Percentiles rank a stretch among this genome's conserved stretches.
phyloP scores from a whole-genome alignment of 257 asterid species.

The Solanum chilense region DNA sequence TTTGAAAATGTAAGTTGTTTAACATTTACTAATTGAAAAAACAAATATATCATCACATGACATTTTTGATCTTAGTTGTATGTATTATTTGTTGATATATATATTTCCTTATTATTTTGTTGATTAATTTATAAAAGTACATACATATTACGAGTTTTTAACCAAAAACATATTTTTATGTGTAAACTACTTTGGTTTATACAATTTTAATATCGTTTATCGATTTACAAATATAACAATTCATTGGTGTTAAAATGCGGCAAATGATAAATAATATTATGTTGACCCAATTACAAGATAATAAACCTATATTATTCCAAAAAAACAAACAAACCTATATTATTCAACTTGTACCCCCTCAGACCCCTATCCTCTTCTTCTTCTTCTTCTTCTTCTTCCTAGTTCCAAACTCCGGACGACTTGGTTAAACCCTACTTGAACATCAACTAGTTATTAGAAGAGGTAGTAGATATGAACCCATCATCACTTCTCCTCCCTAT shows the following conservation, averaged over 20 bases:
- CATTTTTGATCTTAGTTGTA: background rate
- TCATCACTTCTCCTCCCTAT: slow-evolving; percentile 44
- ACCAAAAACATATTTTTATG: no score
- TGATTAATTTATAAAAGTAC: background rate
- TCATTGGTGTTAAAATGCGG: background rate
- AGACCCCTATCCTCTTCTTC: background rate
- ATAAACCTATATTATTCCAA: background rate
- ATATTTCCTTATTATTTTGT: background rate
- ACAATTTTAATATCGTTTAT: background rate
- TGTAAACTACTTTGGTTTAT: background rate
- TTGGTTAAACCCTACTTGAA: slow-evolving; percentile 2
- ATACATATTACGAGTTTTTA: no score
- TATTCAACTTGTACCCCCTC: background rate
- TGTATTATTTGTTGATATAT: background rate
- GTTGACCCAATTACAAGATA: background rate
- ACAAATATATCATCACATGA: background rate
- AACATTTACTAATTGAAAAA: no score
- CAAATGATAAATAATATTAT: background rate
- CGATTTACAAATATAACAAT: no score
- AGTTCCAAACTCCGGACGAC: background rate
- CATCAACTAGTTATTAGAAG: background rate
- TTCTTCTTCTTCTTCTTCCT: background rate
- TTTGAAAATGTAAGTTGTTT: background rate
- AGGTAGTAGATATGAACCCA: slow-evolving; percentile 23
- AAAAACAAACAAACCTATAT: no score